phyloP scores from a whole-genome alignment of 148 eudicot genomes.

The Silene uniflora region DNA sequence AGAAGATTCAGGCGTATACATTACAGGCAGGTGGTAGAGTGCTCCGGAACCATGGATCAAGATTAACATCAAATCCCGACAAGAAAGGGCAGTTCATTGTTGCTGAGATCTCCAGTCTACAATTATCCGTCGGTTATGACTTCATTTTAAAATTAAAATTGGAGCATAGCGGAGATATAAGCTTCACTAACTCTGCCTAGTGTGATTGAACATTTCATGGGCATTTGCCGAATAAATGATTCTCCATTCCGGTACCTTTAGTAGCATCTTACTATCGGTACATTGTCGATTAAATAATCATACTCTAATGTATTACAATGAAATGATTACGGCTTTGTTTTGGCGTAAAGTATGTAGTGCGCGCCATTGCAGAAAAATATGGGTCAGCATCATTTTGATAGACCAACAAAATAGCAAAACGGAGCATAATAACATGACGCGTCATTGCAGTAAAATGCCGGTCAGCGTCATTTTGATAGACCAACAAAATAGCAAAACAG shows the following conservation, averaged over 20 bases:
- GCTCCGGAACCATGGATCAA: background rate
- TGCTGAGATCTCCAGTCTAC: slow-evolving; percentile 38
- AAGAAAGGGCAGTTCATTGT: slow-evolving; percentile 29
- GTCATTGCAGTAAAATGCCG: too few relatives aligned
- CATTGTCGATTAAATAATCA: slow-evolving; percentile 1
- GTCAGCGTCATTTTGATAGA: too few relatives aligned
- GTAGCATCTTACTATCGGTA: background rate
- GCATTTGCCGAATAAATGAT: background rate
- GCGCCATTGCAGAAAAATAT: too few relatives aligned
- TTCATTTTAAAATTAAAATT: slow-evolving; percentile 33
- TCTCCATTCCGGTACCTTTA: background rate
- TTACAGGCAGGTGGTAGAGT: background rate
- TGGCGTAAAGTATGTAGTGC: too few relatives aligned
- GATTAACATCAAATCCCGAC: slow-evolving; percentile 13
- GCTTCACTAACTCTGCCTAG: background rate
- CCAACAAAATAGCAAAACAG: too few relatives aligned
- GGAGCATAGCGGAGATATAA: background rate
- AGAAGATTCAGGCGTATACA: slow-evolving; percentile 6
- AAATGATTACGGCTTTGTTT: background rate
- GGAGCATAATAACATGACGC: too few relatives aligned
- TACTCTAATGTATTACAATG: too few relatives aligned
- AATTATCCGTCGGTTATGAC: slow-evolving; percentile 41
- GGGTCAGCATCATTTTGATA: too few relatives aligned
- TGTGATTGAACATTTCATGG: background rate
- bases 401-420: too few relatives aligned